phyloP scores from a whole-genome alignment of 352 stramenopile species.

The Phytopythium helicoides region DNA sequence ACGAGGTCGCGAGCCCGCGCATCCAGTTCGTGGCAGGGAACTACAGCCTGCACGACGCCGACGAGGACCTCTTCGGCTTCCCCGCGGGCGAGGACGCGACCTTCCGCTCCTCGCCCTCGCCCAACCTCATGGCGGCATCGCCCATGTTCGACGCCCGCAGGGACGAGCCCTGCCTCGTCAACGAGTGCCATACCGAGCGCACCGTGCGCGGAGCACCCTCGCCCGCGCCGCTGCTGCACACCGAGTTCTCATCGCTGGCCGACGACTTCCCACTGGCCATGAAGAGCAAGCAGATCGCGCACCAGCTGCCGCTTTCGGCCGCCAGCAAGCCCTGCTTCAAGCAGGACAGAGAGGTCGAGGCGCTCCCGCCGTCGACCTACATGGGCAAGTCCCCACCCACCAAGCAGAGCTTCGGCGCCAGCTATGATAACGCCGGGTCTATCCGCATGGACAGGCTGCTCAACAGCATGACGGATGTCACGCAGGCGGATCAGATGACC shows the following conservation, averaged over 20 bases:
- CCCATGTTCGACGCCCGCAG: constrained; percentile 20
- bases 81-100: constrained; percentile 30
- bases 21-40: constrained; percentile 48
- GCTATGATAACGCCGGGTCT: constrained; percentile 10
- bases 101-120: constrained; percentile 57
- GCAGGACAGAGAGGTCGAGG: constrained; percentile 10
- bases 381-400: too few relatives aligned
- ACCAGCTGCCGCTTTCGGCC: constrained; percentile 5
- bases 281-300: constrained; percentile 18
- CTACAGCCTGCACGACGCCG: constrained; percentile 35
- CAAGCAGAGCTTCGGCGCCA: not conserved
- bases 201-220: constrained; percentile 6
- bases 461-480: constrained; percentile 41
- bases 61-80: constrained; percentile 51
- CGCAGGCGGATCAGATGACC: constrained; percentile 52
- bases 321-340: constrained; percentile 9
- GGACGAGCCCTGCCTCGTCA: constrained; percentile 14
- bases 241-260: constrained; percentile 66
- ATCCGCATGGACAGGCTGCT: constrained; percentile 33
- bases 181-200: constrained; percentile 16
- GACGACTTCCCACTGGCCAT: constrained; percentile 46
- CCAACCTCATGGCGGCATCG: constrained; percentile 25
- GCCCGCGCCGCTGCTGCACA: constrained; percentile 6
- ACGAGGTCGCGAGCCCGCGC: constrained; percentile 4
- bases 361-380: too few relatives aligned